Evolutionary conservation across 306 rosid species (phyloP).

Genomic region (Glycyrrhiza uralensis): DNA sequence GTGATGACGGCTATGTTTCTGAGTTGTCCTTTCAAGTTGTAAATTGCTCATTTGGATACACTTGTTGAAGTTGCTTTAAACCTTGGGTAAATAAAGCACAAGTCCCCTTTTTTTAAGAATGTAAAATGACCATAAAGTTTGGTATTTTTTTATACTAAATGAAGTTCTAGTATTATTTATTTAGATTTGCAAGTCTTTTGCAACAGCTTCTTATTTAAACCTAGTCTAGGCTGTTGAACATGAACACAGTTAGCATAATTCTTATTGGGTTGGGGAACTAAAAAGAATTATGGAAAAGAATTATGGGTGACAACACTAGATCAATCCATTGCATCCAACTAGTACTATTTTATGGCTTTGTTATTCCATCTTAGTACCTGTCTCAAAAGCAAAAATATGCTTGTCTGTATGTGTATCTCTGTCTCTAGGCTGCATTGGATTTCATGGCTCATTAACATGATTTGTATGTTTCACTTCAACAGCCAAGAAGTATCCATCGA

Average conservation of each 20-base stretch:
- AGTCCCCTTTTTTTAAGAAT: background rate
- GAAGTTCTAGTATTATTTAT: background rate
- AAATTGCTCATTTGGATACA: background rate
- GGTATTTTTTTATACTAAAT: background rate
- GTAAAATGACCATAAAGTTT: background rate
- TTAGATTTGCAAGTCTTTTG: background rate
- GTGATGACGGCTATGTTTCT: background rate
- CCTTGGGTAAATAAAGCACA: background rate
- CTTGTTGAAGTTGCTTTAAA: constrained; percentile 1
- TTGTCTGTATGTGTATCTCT: background rate
- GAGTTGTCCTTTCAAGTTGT: background rate
- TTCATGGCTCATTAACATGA: constrained; percentile 29
- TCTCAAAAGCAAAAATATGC: background rate
- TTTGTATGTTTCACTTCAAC: constrained; percentile 41
- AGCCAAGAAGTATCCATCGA: constrained; percentile 79
- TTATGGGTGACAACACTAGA: background rate
- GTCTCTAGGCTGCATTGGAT: constrained; percentile 2
- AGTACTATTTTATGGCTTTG: background rate
- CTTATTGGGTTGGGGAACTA: background rate
- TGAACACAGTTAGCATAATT: background rate
- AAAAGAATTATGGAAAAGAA: background rate
- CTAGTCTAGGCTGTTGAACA: background rate
- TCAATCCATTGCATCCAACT: constrained; percentile 13
- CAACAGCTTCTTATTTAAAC: background rate
- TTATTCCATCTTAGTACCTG: constrained; percentile 3